Evolutionary conservation across 192 early-diverging fungal species (phyloP), one percentile per base, ranked within the genome.

Genomic region (Geranomyces michiganensis): DNA sequence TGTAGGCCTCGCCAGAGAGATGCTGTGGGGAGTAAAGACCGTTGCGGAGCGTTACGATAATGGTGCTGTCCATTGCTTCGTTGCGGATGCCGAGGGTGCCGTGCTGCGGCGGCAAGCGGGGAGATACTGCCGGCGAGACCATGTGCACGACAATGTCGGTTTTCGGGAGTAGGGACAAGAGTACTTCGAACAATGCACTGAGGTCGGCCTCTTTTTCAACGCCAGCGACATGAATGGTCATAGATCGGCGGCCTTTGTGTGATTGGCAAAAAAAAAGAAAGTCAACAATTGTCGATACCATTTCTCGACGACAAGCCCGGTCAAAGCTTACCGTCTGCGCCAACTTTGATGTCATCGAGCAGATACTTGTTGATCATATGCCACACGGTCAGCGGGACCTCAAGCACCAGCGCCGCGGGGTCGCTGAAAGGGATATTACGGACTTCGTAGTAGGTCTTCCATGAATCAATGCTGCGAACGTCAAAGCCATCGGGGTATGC

Each of bases 111-210:
- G 68, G 78, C n/a, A 83, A 61, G 68, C 74, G 74, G 44, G 58
- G 65, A 14, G 77, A 77, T 29, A 86, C 48, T 56, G 71, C 65
- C 1, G 79, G 79, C 19, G 79, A 79, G 29, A 86, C 68, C 81
- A 86, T 78, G 77, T 86, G 81, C 45, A 86, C 69, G 46, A 74
- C 65, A 24, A 86, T 70, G 67, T 86, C 80, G 22, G 81, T 80
- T 70, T 81, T 78, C 26, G 84, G 84, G 29, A 83, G 68, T 61
- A 86, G 70, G 41, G 81, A 69, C 0, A 82, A 68, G n/a, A 85
- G 72, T 30, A 58, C 32, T 58, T 82, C 79, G 65, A 78, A 85
- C 32, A 80, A 29, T 7, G 74, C 76, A 30, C 78, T 49, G 1
- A 83, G 65, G 62, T 86, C 84, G 33, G 81, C 79, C 72, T 86